phyloP scores from a whole-genome alignment of 768 basidiomycete genomes.

The Lactifluus subvellereus region DNA sequence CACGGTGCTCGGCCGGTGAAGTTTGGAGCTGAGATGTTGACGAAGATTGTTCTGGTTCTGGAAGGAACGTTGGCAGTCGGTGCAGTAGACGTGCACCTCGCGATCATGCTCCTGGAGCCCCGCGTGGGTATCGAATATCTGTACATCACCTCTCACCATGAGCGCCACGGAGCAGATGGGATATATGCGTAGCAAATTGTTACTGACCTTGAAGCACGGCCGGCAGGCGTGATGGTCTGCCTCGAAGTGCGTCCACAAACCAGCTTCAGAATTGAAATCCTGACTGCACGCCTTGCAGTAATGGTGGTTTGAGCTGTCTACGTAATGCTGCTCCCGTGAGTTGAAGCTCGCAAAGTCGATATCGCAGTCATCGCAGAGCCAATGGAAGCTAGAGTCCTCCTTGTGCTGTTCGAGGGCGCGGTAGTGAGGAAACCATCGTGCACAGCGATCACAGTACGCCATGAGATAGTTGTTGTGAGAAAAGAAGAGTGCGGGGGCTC shows the following conservation, averaged over 20 bases:
- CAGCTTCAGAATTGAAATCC: not conserved
- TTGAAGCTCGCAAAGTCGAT: constrained; percentile 35
- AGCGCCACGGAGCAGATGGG: not conserved
- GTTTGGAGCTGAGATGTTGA: constrained; percentile 49
- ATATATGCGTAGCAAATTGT: not conserved
- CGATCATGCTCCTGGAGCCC: constrained; percentile 20
- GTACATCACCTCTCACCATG: not conserved
- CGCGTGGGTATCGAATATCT: not conserved
- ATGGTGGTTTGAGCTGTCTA: not conserved
- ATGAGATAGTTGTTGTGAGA: not conserved
- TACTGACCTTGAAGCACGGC: not conserved
- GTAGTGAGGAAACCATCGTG: constrained; percentile 18
- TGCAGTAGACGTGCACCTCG: constrained; percentile 38
- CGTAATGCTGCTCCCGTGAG: not conserved
- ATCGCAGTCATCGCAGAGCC: constrained; percentile 42
- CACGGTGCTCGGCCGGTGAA: constrained; percentile 39
- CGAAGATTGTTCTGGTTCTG: constrained; percentile 35
- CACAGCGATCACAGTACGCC: constrained; percentile 1
- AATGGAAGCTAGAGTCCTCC: constrained; percentile 33
- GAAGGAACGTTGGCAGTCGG: constrained; percentile 42
- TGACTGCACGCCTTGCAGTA: not conserved
- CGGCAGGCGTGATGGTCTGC: constrained; percentile 5
- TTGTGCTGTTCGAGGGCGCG: constrained; percentile 28
- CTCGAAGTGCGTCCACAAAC: constrained; percentile 3
- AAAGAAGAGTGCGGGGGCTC: not conserved